These are phyloP conservation scores for Xenoacremonium recifei DNA, from an alignment of 2,329 filamentous ascomycete species.

Conservation along the genomic window DNA sequence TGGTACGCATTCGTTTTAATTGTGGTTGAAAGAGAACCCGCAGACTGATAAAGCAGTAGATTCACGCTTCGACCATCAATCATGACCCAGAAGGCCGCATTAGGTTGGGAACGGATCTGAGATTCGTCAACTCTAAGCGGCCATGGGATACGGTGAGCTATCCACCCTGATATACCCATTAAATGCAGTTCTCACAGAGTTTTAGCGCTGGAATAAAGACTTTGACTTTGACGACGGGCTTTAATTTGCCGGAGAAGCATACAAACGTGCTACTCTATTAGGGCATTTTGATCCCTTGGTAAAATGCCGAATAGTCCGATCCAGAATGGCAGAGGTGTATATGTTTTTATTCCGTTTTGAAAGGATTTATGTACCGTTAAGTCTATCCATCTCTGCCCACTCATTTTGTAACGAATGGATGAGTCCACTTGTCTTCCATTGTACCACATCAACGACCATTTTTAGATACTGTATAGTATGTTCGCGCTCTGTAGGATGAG, in stretches of 20 bases:
- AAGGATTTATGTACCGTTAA: neutral
- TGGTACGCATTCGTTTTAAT: slow-evolving; percentile 14
- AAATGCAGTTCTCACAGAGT: too few relatives aligned
- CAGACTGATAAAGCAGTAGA: slow-evolving; percentile 32
- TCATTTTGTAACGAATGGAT: slow-evolving; percentile 3
- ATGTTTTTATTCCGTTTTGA: neutral
- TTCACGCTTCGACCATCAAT: slow-evolving; percentile 57
- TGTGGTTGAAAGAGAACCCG: neutral
- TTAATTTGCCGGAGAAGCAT: slow-evolving; percentile 1
- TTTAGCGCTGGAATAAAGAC: slow-evolving; percentile 19
- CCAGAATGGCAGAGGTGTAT: neutral
- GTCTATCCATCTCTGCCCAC: slow-evolving; percentile 5
- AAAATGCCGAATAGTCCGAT: too few relatives aligned
- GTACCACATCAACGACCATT: slow-evolving; percentile 4
- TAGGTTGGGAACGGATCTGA: slow-evolving; percentile 53
- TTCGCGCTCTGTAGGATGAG: slow-evolving; percentile 2
- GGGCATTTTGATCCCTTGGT: too few relatives aligned
- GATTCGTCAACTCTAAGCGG: slow-evolving; percentile 51
- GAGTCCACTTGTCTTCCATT: slow-evolving; percentile 5
- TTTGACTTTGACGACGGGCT: slow-evolving; percentile 19
- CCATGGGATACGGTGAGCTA: slow-evolving; percentile 46
- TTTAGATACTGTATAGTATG: slow-evolving; percentile 5
- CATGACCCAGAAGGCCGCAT: slow-evolving; percentile 50
- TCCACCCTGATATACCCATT: neutral
- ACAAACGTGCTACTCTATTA: neutral